phyloP scores from a whole-genome alignment of 345 rosid species.

The Anastatica hierochuntica region DNA sequence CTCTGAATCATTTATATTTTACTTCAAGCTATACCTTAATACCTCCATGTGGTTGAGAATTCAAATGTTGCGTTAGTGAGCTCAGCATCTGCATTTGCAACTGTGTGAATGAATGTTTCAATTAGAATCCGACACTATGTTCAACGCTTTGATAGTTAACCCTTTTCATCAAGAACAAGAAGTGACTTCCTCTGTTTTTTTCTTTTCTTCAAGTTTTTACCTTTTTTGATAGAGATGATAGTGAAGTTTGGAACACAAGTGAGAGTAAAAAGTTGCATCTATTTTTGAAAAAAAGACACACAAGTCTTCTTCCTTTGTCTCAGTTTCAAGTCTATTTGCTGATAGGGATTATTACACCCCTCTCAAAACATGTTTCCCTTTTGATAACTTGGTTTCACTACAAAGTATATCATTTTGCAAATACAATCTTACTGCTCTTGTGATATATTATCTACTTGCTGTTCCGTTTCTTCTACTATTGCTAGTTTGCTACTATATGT shows the following conservation, averaged over 20 bases:
- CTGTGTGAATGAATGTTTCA: too few species aligned
- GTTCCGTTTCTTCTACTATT: constrained; percentile 1
- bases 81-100: too few species aligned
- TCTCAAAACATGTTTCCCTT: constrained; percentile 5
- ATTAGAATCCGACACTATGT: too few species aligned
- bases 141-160: too few species aligned
- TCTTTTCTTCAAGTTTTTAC: neutral
- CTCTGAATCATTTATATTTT: too few species aligned
- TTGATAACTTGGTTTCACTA: constrained; percentile 4
- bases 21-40: too few species aligned
- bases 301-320: neutral
- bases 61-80: too few species aligned
- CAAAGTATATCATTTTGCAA: constrained; percentile 18
- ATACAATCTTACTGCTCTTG: too few species aligned
- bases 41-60: too few species aligned
- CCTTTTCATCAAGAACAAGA: too few species aligned
- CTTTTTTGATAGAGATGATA: neutral
- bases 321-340: neutral
- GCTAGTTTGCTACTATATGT: neutral
- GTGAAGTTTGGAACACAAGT: neutral
- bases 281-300: neutral
- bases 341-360: neutral
- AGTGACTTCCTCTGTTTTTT: neutral
- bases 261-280: constrained; percentile 1
- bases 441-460: neutral